Conservation (phyloP, 2,329 filamentous ascomycete genomes). For the Neobulgaria alba region DNA sequence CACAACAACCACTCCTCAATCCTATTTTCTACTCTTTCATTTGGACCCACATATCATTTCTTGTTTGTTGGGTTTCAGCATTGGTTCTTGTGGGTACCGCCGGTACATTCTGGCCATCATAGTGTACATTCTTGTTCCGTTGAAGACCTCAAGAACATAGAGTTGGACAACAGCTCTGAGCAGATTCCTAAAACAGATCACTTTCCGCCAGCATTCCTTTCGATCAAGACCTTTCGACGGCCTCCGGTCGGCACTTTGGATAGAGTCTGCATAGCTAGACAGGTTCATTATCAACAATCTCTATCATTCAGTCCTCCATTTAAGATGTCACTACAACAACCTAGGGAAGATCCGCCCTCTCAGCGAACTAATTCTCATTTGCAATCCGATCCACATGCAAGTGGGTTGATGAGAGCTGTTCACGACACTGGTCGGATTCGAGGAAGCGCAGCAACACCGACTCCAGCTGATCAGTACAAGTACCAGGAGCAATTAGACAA, state of each 20-base stretch:
- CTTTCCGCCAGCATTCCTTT: no score
- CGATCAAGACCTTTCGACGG: no score
- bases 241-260: no score
- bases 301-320: no score
- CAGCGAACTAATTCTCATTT: neutral
- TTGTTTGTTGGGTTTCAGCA: neutral
- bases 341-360: neutral
- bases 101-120: no score
- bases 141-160: no score
- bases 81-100: constrained; percentile 1
- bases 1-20: neutral
- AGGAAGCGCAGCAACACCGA: constrained; percentile 9
- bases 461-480: constrained; percentile 7
- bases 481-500: constrained; percentile 4
- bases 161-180: no score
- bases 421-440: constrained; percentile 4
- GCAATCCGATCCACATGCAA: constrained; percentile 1
- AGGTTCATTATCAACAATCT: no score
- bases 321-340: constrained; percentile 3
- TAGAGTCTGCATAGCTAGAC: no score
- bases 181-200: no score
- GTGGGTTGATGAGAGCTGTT: constrained; percentile 5
- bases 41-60: no score
- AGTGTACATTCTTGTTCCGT: no score
- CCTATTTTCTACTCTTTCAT: neutral